These are phyloP conservation scores for Ogataea kodamae DNA, from an alignment of 805 yeast species.

Conservation along the genomic window DNA sequence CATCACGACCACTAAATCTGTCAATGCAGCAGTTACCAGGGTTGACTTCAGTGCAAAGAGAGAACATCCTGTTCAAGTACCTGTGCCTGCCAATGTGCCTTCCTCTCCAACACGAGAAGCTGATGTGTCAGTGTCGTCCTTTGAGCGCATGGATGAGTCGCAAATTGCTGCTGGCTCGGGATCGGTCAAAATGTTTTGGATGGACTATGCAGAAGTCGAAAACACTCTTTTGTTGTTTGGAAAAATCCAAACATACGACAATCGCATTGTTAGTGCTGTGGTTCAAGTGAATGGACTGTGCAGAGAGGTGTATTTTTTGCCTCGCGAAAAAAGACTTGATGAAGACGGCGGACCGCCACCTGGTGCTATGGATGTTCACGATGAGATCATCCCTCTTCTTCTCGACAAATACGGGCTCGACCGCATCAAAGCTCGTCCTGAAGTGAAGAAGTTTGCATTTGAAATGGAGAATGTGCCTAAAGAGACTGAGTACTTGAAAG, in stretches of 20 bases:
- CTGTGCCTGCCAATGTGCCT: constrained; percentile 24
- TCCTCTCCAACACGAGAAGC: constrained; percentile 26
- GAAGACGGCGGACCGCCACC: constrained; percentile 32
- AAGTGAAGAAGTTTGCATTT: constrained; percentile 79
- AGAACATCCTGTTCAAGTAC: constrained; percentile 7
- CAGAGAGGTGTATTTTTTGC: constrained; percentile 75
- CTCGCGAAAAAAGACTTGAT: constrained; percentile 42
- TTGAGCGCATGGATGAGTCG: constrained; percentile 34
- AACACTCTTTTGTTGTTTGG: constrained; percentile 74
- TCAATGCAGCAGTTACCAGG: constrained; percentile 29
- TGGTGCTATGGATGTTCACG: constrained; percentile 64
- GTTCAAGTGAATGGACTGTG: constrained; percentile 67
- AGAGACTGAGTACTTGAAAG: constrained; percentile 75
- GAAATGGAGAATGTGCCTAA: constrained; percentile 77
- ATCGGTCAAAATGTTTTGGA: constrained; percentile 75
- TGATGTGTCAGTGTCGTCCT: constrained; percentile 16
- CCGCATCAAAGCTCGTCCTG: constrained; percentile 66
- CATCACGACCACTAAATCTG: constrained; percentile 36
- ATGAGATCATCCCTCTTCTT: constrained; percentile 68
- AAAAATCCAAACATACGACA: constrained; percentile 59
- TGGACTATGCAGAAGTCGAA: constrained; percentile 80
- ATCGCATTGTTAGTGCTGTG: constrained; percentile 65
- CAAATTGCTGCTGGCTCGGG: constrained; percentile 37
- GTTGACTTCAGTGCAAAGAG: constrained; percentile 39
- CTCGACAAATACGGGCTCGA: constrained; percentile 60